phyloP scores from a whole-genome alignment of 2,329 filamentous ascomycete genomes.

The Pseudocercospora cruenta region DNA sequence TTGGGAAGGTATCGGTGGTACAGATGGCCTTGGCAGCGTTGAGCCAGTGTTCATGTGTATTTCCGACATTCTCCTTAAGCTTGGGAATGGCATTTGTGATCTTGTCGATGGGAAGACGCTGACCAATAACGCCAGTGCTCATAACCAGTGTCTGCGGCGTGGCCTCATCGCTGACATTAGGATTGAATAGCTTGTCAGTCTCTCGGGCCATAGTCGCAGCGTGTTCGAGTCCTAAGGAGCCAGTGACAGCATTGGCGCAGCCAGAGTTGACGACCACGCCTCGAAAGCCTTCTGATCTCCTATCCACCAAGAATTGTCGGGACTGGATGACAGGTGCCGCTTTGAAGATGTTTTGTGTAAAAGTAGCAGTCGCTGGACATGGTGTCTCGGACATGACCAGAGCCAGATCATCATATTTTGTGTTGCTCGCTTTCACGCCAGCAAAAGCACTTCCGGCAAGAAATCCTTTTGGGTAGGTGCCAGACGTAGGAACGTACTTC shows the following conservation, averaged over 20 bases:
- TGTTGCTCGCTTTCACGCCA: constrained; percentile 92
- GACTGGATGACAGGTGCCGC: constrained; percentile 91
- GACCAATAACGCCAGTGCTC: constrained; percentile 97
- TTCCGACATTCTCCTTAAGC: constrained; percentile 71
- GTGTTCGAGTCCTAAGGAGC: constrained; percentile 85
- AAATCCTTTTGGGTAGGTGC: constrained; percentile 90
- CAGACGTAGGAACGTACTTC: constrained; percentile 84
- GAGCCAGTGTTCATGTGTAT: constrained; percentile 84
- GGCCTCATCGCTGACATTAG: constrained; percentile 30
- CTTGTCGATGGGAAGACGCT: constrained; percentile 87
- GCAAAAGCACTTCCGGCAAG: constrained; percentile 83
- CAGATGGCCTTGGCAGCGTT: constrained; percentile 87
- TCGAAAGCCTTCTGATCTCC: constrained; percentile 70
- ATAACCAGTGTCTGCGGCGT: constrained; percentile 46
- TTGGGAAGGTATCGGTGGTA: constrained; percentile 98
- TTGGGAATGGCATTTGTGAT: constrained; percentile 81
- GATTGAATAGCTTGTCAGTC: constrained; percentile 67
- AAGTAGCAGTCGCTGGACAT: constrained; percentile 86
- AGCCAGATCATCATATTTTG: constrained; percentile 85
- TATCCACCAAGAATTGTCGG: constrained; percentile 61
- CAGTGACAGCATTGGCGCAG: constrained; percentile 96
- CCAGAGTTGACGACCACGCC: constrained; percentile 92
- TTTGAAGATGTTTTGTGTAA: constrained; percentile 98
- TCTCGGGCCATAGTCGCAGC: constrained; percentile 79
- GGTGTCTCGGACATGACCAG: constrained; percentile 84